Conservation (phyloP, 2,329 filamentous ascomycete genomes). For the Blastomyces percursus region DNA sequence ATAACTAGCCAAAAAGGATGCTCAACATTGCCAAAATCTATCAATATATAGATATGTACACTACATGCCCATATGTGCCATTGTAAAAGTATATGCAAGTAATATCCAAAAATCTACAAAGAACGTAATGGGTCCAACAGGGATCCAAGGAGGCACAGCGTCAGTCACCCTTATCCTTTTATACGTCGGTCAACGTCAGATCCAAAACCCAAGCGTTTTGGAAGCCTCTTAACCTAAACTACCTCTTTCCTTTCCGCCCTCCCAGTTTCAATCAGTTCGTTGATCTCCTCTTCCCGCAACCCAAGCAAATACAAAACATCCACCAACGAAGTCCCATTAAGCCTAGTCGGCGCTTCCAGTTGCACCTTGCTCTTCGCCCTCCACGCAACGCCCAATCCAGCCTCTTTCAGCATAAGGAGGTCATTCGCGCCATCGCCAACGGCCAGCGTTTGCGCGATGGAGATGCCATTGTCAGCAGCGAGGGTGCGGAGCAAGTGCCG, state of each 20-base stretch:
- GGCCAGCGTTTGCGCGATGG: constrained; percentile 44
- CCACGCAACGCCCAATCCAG: constrained; percentile 53
- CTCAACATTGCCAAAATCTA: neutral
- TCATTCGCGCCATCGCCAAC: constrained; percentile 58
- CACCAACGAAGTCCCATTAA: constrained; percentile 48
- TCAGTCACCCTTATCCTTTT: neutral
- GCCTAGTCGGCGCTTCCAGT: constrained; percentile 46
- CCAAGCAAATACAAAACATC: constrained; percentile 51
- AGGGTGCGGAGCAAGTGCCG: constrained; percentile 44
- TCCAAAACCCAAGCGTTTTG: neutral
- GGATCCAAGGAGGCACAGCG: neutral
- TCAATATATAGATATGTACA: neutral
- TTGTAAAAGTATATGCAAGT: neutral
- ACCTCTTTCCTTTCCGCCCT: neutral
- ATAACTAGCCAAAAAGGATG: neutral
- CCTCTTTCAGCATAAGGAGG: constrained; percentile 52
- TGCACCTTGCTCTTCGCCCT: constrained; percentile 56
- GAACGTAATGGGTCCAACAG: neutral
- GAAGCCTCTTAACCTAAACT: neutral
- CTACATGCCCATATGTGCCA: neutral
- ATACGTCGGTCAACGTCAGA: neutral
- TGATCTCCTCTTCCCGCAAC: constrained; percentile 39
- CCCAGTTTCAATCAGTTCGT: constrained; percentile 26
- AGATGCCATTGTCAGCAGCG: constrained; percentile 44
- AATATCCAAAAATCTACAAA: neutral